phyloP scores from a whole-genome alignment of 108 stramenopile genomes.

The Conticribra guillardii region DNA sequence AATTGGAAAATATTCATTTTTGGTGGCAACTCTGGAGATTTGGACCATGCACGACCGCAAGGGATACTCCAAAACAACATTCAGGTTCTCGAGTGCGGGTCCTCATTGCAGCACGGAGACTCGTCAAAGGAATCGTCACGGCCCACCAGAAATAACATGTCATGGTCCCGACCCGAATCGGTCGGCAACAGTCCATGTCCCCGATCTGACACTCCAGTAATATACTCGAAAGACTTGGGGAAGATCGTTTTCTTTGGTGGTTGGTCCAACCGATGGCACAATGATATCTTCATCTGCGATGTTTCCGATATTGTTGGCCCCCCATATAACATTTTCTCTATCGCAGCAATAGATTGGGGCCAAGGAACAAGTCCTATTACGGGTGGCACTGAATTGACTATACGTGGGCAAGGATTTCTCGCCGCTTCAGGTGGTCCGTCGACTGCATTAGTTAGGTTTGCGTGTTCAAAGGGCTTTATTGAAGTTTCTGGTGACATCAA shows the following conservation, averaged over 20 bases:
- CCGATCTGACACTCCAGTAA: constrained; percentile 68
- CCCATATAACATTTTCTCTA: constrained; percentile 64
- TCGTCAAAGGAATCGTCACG: background rate
- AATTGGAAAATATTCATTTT: constrained; percentile 87
- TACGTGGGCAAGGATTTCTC: constrained; percentile 69
- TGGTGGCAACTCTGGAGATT: constrained; percentile 78
- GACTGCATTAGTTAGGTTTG: constrained; percentile 23
- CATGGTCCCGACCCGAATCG: constrained; percentile 51
- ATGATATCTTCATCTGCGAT: constrained; percentile 61
- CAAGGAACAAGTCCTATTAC: constrained; percentile 73
- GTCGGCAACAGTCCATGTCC: constrained; percentile 57
- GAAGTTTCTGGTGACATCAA: constrained; percentile 61
- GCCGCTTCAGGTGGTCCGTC: constrained; percentile 26
- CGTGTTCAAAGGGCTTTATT: constrained; percentile 61
- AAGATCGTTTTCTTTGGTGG: constrained; percentile 77
- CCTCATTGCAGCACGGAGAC: constrained; percentile 19
- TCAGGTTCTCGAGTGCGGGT: constrained; percentile 63
- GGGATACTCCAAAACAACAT: constrained; percentile 64
- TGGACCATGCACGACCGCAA: constrained; percentile 51
- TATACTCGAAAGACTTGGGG: constrained; percentile 54
- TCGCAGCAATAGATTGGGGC: constrained; percentile 27
- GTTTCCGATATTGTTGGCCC: constrained; percentile 81
- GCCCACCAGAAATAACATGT: background rate
- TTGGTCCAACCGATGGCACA: constrained; percentile 81
- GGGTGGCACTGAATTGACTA: constrained; percentile 52